Evolutionary conservation across 106 monocot genomes (phyloP).

Genomic region (Dendrobium nobile): DNA sequence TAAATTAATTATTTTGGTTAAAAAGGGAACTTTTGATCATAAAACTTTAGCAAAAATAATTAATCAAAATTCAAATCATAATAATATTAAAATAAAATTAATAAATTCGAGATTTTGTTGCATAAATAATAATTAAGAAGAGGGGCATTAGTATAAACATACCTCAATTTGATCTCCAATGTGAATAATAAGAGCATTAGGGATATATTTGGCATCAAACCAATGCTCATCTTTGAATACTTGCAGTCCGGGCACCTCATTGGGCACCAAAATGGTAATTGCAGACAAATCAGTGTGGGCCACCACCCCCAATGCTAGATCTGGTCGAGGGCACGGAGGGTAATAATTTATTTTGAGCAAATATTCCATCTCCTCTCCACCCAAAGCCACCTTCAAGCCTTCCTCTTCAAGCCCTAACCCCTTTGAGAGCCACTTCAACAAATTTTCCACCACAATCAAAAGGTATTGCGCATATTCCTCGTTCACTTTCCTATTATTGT

Average conservation of each 20-base stretch:
- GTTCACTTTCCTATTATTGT: conserved; percentile 44
- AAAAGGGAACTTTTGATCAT: too few species aligned
- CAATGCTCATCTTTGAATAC: conserved; percentile 68
- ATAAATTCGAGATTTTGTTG: too few species aligned
- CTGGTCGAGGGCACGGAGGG: conserved; percentile 71
- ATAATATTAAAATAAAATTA: too few species aligned
- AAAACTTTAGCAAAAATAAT: too few species aligned
- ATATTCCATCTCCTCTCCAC: conserved; percentile 49
- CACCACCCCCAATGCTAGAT: conserved; percentile 65
- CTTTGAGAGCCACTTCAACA: conserved; percentile 40
- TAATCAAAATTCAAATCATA: too few species aligned
- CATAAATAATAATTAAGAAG: too few species aligned
- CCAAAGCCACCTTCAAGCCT: conserved; percentile 33
- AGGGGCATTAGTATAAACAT: background rate
- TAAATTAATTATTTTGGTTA: too few species aligned
- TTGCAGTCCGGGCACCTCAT: conserved; percentile 81
- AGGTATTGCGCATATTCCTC: conserved; percentile 46
- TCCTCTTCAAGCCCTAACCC: conserved; percentile 43
- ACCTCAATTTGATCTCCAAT: conserved; percentile 89
- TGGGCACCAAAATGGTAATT: conserved; percentile 72
- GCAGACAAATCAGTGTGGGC: conserved; percentile 74
- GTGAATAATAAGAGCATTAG: conserved; percentile 63
- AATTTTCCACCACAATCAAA: conserved; percentile 25
- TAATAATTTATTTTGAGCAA: conserved; percentile 85
- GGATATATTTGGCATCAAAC: conserved; percentile 53